A percentile compares a stretch with the other conserved stretches of the same genome.
These are phyloP conservation scores for Antitrichia curtipendula DNA, from an alignment of 225 moss, liverwort and hornwort species.

Conservation along the genomic window DNA sequence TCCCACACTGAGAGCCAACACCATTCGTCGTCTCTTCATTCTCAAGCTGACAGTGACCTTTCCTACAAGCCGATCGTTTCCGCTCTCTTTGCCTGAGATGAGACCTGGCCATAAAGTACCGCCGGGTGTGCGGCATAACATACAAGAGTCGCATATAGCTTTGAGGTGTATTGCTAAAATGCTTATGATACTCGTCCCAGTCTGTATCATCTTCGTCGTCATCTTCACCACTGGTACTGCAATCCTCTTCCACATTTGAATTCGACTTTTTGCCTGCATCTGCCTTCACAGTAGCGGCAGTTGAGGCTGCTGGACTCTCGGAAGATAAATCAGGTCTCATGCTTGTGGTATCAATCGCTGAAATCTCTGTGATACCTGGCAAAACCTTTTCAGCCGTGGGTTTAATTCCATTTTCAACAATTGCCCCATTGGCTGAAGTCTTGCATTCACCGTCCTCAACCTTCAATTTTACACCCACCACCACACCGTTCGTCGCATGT, in stretches of 20 bases:
- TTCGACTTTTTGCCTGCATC: slow-evolving; percentile 13
- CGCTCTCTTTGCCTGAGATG: slow-evolving; percentile 36
- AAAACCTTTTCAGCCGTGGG: neutral
- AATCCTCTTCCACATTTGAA: slow-evolving; percentile 5
- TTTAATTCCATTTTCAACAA: neutral
- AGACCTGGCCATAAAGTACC: slow-evolving; percentile 74
- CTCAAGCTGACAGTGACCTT: slow-evolving; percentile 22
- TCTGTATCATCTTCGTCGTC: slow-evolving; percentile 37
- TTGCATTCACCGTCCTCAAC: neutral
- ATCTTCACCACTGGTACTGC: slow-evolving; percentile 50
- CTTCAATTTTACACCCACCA: neutral
- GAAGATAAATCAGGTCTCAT: neutral
- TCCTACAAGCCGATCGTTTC: slow-evolving; percentile 29
- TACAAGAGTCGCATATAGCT: slow-evolving; percentile 66
- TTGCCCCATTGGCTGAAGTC: neutral
- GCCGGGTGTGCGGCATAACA: slow-evolving; percentile 71
- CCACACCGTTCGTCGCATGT: neutral
- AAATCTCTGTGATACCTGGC: neutral
- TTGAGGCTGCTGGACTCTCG: slow-evolving; percentile 1
- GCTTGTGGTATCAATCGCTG: neutral
- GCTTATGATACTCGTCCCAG: slow-evolving; percentile 71
- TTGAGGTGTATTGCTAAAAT: slow-evolving; percentile 36
- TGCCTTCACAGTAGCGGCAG: neutral
- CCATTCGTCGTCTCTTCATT: neutral
- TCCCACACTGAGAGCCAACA: neutral